A percentile compares a stretch with the other conserved stretches of the same genome.
These are phyloP conservation scores for Aspergillus cristatus DNA, from an alignment of 495 filamentous ascomycete genomes.

Conservation along the genomic window DNA sequence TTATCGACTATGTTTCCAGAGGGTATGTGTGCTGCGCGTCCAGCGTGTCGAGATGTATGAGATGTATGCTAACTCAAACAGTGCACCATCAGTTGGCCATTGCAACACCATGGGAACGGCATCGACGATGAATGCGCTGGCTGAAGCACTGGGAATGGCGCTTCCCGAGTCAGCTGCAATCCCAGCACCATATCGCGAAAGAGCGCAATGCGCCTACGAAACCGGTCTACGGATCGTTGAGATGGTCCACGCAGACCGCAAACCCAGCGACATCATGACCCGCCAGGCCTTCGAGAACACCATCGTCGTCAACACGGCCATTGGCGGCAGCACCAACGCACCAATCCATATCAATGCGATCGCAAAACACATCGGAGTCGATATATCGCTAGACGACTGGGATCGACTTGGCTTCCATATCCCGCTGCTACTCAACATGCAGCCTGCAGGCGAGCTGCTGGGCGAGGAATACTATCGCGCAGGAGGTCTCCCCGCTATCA, in stretches of 20 bases:
- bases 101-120: constrained; percentile 53
- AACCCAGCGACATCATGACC: constrained; percentile 48
- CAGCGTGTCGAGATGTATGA: not conserved
- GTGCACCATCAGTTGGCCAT: constrained; percentile 43
- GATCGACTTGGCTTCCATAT: constrained; percentile 39
- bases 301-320: constrained; percentile 43
- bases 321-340: constrained; percentile 48
- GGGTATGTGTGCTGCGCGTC: constrained; percentile 23
- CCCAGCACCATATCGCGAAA: constrained; percentile 43
- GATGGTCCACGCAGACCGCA: constrained; percentile 44
- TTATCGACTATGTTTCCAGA: constrained; percentile 41
- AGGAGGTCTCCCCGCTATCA: constrained; percentile 45
- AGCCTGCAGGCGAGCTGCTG: constrained; percentile 42
- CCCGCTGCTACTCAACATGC: constrained; percentile 45
- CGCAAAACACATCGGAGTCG: constrained; percentile 44
- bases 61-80: constrained; percentile 10
- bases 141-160: constrained; percentile 48
- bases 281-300: constrained; percentile 47
- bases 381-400: constrained; percentile 45
- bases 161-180: constrained; percentile 46
- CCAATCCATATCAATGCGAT: constrained; percentile 48
- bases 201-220: constrained; percentile 44
- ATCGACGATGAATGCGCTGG: constrained; percentile 49
- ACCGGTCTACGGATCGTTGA: constrained; percentile 46
- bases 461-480: constrained; percentile 46